Percentiles rank a stretch among this genome's conserved stretches.
phyloP scores from a whole-genome alignment of 768 basidiomycete species.

The Lactarius tabidus region DNA sequence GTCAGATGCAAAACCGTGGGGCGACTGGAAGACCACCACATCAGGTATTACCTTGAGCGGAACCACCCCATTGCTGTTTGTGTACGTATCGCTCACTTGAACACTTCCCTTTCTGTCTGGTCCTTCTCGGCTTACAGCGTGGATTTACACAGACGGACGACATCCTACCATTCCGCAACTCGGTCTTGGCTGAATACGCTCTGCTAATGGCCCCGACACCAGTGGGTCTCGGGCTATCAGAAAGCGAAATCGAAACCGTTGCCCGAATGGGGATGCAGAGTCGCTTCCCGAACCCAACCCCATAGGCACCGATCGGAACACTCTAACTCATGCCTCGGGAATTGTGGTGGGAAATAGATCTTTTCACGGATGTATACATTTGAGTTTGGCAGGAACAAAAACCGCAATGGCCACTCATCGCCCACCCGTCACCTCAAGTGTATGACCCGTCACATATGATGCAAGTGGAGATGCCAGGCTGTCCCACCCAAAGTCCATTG shows the following conservation, averaged over 20 bases:
- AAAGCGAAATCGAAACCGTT: conserved; percentile 51
- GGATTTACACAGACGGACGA: conserved; percentile 69
- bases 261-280: conserved; percentile 58
- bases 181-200: conserved; percentile 73
- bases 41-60: conserved; percentile 57
- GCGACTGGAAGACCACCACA: conserved; percentile 65
- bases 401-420: conserved; percentile 20
- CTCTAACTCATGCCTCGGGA: conserved; percentile 3
- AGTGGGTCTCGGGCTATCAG: conserved; percentile 61
- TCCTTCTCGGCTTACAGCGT: conserved; percentile 16
- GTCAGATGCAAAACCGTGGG: conserved; percentile 65
- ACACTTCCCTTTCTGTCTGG: background rate
- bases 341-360: conserved; percentile 8
- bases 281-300: conserved; percentile 30
- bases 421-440: conserved; percentile 81
- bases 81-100: conserved; percentile 41
- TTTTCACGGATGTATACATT: conserved; percentile 12
- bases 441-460: conserved; percentile 78
- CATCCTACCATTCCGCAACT: conserved; percentile 70
- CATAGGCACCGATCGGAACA: conserved; percentile 15
- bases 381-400: conserved; percentile 6
- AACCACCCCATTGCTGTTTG: conserved; percentile 74
- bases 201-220: conserved; percentile 70
- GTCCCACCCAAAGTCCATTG: conserved; percentile 13
- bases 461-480: conserved; percentile 78